A percentile compares a stretch with the other conserved stretches of the same genome.
These are phyloP conservation scores for Glycyrrhiza uralensis DNA, from an alignment of 306 rosid species.

Conservation along the genomic window DNA sequence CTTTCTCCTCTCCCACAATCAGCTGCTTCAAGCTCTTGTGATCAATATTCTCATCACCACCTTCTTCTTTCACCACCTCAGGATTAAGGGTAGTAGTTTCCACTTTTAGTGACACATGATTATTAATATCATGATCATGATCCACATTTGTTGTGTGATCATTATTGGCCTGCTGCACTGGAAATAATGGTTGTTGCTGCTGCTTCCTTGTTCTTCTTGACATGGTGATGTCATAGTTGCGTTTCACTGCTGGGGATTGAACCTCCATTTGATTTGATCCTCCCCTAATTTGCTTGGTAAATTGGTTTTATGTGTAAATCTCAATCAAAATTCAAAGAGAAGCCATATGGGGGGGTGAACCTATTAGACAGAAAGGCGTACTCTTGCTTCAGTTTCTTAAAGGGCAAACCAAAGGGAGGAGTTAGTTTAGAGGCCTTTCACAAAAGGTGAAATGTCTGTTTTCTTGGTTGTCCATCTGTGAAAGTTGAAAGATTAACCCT, in stretches of 20 bases:
- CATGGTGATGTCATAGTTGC: conserved; percentile 67
- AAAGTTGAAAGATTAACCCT: conserved; percentile 44
- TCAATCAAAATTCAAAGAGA: background rate
- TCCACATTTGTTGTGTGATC: background rate
- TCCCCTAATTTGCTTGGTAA: background rate
- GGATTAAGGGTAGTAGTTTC: background rate
- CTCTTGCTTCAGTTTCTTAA: conserved; percentile 53
- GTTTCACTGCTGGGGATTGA: conserved; percentile 39
- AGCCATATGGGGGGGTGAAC: conserved; percentile 14
- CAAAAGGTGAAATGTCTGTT: conserved; percentile 56
- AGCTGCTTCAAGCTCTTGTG: conserved; percentile 77
- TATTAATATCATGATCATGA: no score
- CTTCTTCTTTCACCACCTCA: conserved; percentile 24
- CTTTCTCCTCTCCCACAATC: conserved; percentile 44
- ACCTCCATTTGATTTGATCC: conserved; percentile 45
- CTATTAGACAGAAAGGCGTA: background rate
- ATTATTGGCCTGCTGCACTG: no score
- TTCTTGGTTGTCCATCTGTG: conserved; percentile 33
- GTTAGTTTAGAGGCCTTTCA: conserved; percentile 54
- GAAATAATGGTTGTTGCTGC: conserved; percentile 15
- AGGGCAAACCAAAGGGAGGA: conserved; percentile 41
- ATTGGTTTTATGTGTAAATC: background rate
- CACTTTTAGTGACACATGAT: no score
- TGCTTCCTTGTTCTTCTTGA: conserved; percentile 81
- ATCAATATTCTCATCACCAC: conserved; percentile 22